phyloP scores from a whole-genome alignment of 495 filamentous ascomycete species.

The Talaromyces adpressus region DNA sequence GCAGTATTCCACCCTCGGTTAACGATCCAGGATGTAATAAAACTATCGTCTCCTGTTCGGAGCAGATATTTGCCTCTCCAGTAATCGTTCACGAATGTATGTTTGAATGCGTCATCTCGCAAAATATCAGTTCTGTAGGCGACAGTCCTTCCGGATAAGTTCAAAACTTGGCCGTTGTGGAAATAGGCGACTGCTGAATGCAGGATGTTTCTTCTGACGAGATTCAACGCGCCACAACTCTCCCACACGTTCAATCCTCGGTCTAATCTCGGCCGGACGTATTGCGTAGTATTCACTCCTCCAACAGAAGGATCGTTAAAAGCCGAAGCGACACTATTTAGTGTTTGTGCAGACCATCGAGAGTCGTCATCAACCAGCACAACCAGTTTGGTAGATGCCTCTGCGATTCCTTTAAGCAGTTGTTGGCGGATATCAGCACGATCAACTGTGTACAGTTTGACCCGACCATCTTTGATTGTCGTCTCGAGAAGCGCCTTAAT shows the following conservation, averaged over 20 bases:
- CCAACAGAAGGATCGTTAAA: neutral
- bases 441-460: neutral
- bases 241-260: neutral
- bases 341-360: neutral
- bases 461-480: neutral
- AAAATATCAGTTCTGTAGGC: neutral
- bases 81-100: neutral
- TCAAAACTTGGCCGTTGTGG: neutral
- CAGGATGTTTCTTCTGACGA: neutral
- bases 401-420: neutral
- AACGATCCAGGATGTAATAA: neutral
- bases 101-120: neutral
- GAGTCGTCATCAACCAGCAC: neutral
- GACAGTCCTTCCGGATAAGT: neutral
- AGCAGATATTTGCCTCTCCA: neutral
- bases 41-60: neutral
- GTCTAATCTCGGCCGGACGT: neutral
- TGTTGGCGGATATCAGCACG: neutral
- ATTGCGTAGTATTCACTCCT: neutral
- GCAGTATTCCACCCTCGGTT: neutral
- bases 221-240: neutral
- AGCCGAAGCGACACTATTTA: neutral
- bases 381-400: neutral
- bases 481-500: neutral
- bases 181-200: neutral